These are phyloP conservation scores for Stygiomarasmius scandens DNA, from an alignment of 1,284 basidiomycete genomes.

Conservation along the genomic window DNA sequence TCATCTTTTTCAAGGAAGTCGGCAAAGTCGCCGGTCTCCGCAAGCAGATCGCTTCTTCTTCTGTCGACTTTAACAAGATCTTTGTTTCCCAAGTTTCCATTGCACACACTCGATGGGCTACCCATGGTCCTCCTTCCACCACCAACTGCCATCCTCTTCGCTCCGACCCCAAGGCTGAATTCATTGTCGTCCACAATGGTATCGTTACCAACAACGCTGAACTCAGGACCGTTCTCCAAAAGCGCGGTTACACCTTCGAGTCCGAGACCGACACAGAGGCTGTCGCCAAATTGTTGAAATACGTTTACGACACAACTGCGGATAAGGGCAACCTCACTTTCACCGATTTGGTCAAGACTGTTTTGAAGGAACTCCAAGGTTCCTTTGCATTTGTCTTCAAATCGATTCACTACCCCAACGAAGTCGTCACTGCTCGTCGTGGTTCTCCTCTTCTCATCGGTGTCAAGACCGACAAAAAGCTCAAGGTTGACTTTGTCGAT, in stretches of 20 bases:
- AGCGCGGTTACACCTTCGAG: constrained; percentile 93
- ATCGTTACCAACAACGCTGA: constrained; percentile 96
- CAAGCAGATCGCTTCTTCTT: constrained; percentile 85
- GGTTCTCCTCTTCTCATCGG: constrained; percentile 97
- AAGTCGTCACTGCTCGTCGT: constrained; percentile 94
- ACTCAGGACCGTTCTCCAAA: constrained; percentile 91
- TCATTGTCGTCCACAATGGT: constrained; percentile 97
- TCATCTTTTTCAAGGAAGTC: constrained; percentile 96
- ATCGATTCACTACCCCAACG: constrained; percentile 94
- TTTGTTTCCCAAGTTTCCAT: constrained; percentile 93
- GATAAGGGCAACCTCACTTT: constrained; percentile 85
- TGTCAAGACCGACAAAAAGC: constrained; percentile 99
- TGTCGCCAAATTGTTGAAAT: constrained; percentile 95
- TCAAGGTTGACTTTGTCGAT: constrained; percentile 99
- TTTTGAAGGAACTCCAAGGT: constrained; percentile 97
- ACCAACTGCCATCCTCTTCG: constrained; percentile 96
- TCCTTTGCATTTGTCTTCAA: constrained; percentile 99
- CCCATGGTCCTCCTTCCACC: constrained; percentile 91
- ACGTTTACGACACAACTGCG: constrained; percentile 93
- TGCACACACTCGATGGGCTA: constrained; percentile 99
- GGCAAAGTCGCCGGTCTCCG: constrained; percentile 96
- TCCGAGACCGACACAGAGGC: constrained; percentile 99
- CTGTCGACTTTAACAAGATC: constrained; percentile 80
- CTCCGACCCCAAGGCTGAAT: constrained; percentile 83
- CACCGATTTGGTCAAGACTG: constrained; percentile 92